These are phyloP conservation scores for Gnomoniopsis smithogilvyi DNA, from an alignment of 2,329 filamentous ascomycete species.

Conservation along the genomic window DNA sequence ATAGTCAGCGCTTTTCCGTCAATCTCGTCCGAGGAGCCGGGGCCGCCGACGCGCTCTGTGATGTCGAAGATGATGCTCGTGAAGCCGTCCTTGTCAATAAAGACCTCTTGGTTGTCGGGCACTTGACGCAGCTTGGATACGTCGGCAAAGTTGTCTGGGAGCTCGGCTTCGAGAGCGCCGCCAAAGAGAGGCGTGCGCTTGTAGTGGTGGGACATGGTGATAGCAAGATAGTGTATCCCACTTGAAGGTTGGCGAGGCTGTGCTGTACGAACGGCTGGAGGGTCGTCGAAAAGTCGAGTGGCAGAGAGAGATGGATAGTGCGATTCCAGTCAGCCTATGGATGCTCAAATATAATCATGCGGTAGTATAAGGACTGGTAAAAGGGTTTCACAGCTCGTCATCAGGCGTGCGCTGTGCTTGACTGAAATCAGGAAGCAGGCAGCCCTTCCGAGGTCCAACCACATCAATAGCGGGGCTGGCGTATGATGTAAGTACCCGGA, in stretches of 20 bases:
- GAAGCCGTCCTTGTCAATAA: slow-evolving; percentile 78
- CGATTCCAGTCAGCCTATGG: background rate
- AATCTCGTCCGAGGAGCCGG: slow-evolving; percentile 52
- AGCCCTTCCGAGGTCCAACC: slow-evolving; percentile 4
- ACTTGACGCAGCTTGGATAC: slow-evolving; percentile 73
- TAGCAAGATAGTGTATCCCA: background rate
- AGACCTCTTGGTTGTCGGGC: slow-evolving; percentile 89
- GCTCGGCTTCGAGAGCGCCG: slow-evolving; percentile 66
- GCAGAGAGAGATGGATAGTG: background rate
- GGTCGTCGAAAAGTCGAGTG: too few relatives aligned
- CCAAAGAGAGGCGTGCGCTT: slow-evolving; percentile 63
- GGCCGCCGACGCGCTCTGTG: slow-evolving; percentile 68
- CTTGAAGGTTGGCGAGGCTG: background rate
- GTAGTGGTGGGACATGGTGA: slow-evolving; percentile 48
- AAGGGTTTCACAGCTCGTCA: background rate
- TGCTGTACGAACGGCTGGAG: background rate
- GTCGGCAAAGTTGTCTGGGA: slow-evolving; percentile 67
- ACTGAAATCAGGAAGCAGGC: background rate
- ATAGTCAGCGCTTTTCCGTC: slow-evolving; percentile 69
- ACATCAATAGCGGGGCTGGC: slow-evolving; percentile 11
- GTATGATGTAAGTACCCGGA: background rate
- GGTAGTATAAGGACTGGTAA: background rate
- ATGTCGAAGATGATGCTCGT: slow-evolving; percentile 90
- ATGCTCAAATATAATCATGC: background rate
- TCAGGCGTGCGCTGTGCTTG: background rate